Evolutionary conservation across 2,329 filamentous ascomycete species (phyloP), one percentile per base, ranked within the genome.

Genomic region (Arthrobotrys conoides): DNA sequence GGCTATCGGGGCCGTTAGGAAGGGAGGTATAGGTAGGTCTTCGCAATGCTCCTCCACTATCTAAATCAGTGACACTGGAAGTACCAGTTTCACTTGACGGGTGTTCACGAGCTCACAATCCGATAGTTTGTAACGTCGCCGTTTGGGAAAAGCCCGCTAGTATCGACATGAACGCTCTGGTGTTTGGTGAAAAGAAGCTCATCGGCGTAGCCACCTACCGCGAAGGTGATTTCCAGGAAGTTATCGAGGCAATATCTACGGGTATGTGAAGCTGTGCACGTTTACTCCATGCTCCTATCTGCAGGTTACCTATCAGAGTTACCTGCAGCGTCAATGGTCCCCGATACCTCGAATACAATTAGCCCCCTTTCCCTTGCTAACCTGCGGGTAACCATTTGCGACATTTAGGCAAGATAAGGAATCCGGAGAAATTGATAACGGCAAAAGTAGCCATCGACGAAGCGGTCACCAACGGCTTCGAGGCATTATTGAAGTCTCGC

Each of bases 391-490:
- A 68, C 59, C 41, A 24, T 27, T 22, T 36, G n/a, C 38, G 16
- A 27, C 41, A 5, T 67, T 24, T 66, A 77, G 73, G 73, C 61
- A 67, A 77, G 14, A 77, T 77, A 44, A 66, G 66, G 38, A 71
- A 77, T 51, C 73, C 73, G 61, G 73, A 77, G 49, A 77, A 77
- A 24, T 33, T 77, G 59, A 71, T 77, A 36, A 77, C 73, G 1
- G 73, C 73, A 16, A 77, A 68, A 16, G 63, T 77, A 18, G 41
- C 61, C 10, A 44, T 77, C 24, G 73, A 77, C 0, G 36, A 77
- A n/a, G 59, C 73, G 2, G 53, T 77, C 16, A 46, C 70, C 18
- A 64, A 77, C 6, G 73, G 73, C 20, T 77, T 77, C 48, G 67
- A 77, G 12, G 73, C 73, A 20, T 22, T 77, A 44, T 14, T 71